Percentiles rank a stretch among this genome's conserved stretches.
Evolutionary conservation across 2,329 filamentous ascomycete genomes (phyloP).

Genomic region (Cladorrhinum sp.): DNA sequence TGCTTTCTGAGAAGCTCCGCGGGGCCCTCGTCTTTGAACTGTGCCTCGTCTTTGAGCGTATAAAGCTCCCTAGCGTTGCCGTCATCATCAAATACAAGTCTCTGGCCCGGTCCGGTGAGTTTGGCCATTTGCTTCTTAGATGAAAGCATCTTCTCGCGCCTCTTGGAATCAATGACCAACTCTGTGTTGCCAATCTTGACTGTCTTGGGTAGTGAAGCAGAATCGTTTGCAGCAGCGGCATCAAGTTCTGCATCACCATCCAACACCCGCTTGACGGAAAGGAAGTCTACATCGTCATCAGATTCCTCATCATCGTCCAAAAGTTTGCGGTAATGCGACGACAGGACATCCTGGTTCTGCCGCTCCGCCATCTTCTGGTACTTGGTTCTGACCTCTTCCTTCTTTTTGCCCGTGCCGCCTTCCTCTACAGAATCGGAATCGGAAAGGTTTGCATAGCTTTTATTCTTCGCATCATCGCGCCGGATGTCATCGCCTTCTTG

Average conservation of each 20-base stretch:
- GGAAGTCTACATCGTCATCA: conserved; percentile 65
- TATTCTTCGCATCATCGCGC: conserved; percentile 75
- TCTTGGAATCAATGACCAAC: conserved; percentile 87
- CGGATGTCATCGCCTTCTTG: conserved; percentile 77
- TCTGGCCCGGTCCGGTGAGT: conserved; percentile 51
- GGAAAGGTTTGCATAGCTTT: conserved; percentile 38
- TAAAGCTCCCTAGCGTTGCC: conserved; percentile 82
- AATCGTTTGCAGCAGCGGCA: conserved; percentile 46
- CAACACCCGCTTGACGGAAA: conserved; percentile 85
- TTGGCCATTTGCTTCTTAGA: conserved; percentile 40
- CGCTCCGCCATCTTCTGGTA: conserved; percentile 98
- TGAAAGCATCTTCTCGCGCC: conserved; percentile 88
- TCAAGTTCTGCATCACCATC: conserved; percentile 61
- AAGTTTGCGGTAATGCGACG: conserved; percentile 89
- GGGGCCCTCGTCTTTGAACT: conserved; percentile 71
- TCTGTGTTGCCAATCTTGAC: conserved; percentile 67
- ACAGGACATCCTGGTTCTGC: conserved; percentile 90
- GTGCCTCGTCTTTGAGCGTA: conserved; percentile 80
- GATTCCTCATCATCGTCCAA: conserved; percentile 47
- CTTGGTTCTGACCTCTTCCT: conserved; percentile 80
- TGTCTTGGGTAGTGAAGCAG: conserved; percentile 46
- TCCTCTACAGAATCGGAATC: conserved; percentile 55
- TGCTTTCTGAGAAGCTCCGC: conserved; percentile 71
- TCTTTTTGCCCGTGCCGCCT: conserved; percentile 51
- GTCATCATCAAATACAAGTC: conserved; percentile 89